Evolutionary conservation across 768 basidiomycete species (phyloP).

Genomic region (Tephrocybe sp.): DNA sequence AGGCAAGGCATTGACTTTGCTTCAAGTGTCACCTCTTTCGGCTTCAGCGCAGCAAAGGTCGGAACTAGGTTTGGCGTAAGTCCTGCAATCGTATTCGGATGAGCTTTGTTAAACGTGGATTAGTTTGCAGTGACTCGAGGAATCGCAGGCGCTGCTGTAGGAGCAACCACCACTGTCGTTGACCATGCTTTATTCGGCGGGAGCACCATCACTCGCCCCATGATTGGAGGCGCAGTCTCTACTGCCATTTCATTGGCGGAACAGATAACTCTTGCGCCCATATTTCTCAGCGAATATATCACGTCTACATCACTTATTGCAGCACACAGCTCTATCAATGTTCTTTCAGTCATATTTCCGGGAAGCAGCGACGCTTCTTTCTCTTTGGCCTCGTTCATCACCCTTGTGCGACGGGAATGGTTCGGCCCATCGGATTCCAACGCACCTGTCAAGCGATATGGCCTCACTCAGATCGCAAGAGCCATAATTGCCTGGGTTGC

Average conservation of each 20-base stretch:
- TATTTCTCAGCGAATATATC: conserved; percentile 72
- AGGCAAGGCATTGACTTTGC: conserved; percentile 68
- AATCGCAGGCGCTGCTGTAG: conserved; percentile 56
- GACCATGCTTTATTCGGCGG: conserved; percentile 71
- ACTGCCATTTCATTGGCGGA: conserved; percentile 66
- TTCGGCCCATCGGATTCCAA: conserved; percentile 50
- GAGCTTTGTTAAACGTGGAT: not conserved
- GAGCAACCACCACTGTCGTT: conserved; percentile 54
- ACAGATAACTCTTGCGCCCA: conserved; percentile 69
- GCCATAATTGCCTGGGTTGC: conserved; percentile 80
- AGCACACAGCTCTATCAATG: conserved; percentile 73
- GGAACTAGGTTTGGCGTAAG: conserved; percentile 70
- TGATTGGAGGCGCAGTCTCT: conserved; percentile 56
- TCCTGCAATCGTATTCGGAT: conserved; percentile 11
- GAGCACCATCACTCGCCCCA: conserved; percentile 51
- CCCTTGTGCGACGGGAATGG: conserved; percentile 79
- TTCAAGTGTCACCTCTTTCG: conserved; percentile 56
- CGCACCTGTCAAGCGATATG: conserved; percentile 58
- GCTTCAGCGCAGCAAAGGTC: conserved; percentile 65
- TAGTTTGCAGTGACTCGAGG: conserved; percentile 71
- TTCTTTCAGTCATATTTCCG: conserved; percentile 68
- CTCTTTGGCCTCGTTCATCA: conserved; percentile 76
- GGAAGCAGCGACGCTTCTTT: conserved; percentile 79
- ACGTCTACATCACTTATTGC: conserved; percentile 73
- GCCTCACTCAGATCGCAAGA: conserved; percentile 61